Conservation (phyloP, 2,329 filamentous ascomycete genomes). For the Zasmidium cellare region DNA sequence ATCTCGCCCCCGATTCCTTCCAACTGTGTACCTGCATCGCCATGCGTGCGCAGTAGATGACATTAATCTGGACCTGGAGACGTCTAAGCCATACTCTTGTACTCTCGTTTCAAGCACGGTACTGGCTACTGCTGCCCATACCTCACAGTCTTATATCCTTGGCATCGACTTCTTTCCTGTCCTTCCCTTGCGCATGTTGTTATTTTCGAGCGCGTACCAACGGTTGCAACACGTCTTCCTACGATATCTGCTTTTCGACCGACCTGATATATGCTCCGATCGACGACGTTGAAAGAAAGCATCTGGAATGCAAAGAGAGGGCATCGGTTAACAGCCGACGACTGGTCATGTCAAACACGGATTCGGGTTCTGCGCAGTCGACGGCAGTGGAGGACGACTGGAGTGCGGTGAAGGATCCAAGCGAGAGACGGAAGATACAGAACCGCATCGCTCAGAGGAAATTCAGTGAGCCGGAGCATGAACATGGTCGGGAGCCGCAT, state of each 20-base stretch:
- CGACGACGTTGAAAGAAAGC: neutral
- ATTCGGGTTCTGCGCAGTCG: conserved; percentile 16
- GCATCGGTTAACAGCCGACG: conserved; percentile 7
- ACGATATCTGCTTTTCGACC: neutral
- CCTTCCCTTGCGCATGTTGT: neutral
- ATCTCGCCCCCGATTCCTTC: conserved; percentile 8
- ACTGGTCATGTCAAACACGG: conserved; percentile 22
- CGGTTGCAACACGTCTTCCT: neutral
- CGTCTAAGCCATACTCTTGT: conserved; percentile 14
- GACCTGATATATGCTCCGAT: conserved; percentile 3
- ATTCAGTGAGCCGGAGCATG: conserved; percentile 63
- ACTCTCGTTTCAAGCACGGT: conserved; percentile 8
- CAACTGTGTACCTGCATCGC: conserved; percentile 19
- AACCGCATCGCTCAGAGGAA: conserved; percentile 76
- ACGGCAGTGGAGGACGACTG: conserved; percentile 59
- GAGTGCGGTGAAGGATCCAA: conserved; percentile 68
- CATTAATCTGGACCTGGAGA: conserved; percentile 9
- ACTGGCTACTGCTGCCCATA: conserved; percentile 12
- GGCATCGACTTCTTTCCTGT: neutral
- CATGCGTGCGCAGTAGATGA: conserved; percentile 8
- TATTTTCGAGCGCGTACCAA: neutral
- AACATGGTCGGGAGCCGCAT: too few relatives aligned
- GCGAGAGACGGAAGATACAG: conserved; percentile 71
- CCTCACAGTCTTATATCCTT: neutral
- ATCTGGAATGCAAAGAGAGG: conserved; percentile 10